phyloP scores from a whole-genome alignment of 768 basidiomycete genomes.

The Agaricus sinodeliciosus region DNA sequence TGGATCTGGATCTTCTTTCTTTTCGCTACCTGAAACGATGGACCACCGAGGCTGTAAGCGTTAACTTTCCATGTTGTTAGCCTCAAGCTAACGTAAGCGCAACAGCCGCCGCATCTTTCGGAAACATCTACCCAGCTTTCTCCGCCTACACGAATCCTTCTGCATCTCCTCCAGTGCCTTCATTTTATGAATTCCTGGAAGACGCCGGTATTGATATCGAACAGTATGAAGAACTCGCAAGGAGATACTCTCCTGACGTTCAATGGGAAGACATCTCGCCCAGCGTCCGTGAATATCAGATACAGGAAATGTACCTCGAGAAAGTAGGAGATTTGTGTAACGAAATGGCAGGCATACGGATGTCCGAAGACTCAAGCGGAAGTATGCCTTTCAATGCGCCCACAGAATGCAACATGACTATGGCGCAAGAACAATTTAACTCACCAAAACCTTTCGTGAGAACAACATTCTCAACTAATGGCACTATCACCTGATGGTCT shows the following conservation, averaged over 20 bases:
- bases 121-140: neutral
- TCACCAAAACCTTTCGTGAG: too few relatives aligned
- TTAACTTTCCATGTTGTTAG: neutral
- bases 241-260: constrained; percentile 3
- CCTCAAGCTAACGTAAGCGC: neutral
- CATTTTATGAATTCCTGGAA: neutral
- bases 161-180: neutral
- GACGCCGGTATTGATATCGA: neutral
- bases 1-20: neutral
- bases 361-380: too few relatives aligned
- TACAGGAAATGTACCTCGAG: constrained; percentile 1
- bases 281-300: neutral
- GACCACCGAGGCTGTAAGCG: neutral
- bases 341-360: neutral
- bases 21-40: neutral
- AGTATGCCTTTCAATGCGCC: too few relatives aligned
- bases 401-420: too few relatives aligned
- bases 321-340: constrained; percentile 2
- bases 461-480: too few relatives aligned
- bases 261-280: constrained; percentile 3
- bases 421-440: too few relatives aligned
- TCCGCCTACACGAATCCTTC: neutral
- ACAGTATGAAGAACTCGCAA: neutral
- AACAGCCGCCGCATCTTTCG: neutral
- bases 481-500: too few relatives aligned